Base-by-base conservation (phyloP, 768 basidiomycete genomes). In the Mycena maculata region DNA sequence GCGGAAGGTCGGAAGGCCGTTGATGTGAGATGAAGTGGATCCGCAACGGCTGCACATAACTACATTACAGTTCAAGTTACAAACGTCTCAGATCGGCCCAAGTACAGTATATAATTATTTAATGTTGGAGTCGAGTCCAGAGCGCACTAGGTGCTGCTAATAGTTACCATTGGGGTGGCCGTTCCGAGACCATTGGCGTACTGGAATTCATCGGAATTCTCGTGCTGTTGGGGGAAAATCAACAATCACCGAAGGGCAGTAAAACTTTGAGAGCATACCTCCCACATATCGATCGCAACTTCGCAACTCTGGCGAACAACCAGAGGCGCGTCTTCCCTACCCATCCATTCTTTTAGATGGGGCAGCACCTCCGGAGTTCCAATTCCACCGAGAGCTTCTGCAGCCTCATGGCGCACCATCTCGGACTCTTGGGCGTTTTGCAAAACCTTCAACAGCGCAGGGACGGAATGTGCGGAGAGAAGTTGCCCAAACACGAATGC, bases 371-470 rank as follows among this genome's bases (percentile, higher is more conserved):
- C 95, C 0, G 94, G 93, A 2, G 92, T 95, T 28, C 92, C 96
- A 62, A 99, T 99, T 6, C 97, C 95, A n/a, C 98, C 98, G 0
- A 99, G 86, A 9, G 98, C 98, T 78, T 99, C 98, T 4, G 98
- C 98, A 27, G 97, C 98, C 78, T 99, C 98, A 72, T 99, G 98
- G 33, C 98, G 88, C 12, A 99, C 98, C 97, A 99, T 99, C 62
- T 96, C 95, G 13, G 91, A 91, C 78, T 99, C 98, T 2, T 80
- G 75, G 2, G 76, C 60, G 70, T 95, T 81, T 69, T 87, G 83
- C n/a, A 99, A 84, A 30, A 97, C 93, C 41, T 86, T 79, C 38
- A 98, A 76, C 33, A 99, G 84, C 0, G 93, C 86, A 12, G 96
- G 95, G 23, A 99, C 92, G 0, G 95, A 92, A 76, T 96, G 90